Evolutionary conservation across 805 yeast genomes (phyloP).

Genomic region (Saccharomycopsis javanensis): DNA sequence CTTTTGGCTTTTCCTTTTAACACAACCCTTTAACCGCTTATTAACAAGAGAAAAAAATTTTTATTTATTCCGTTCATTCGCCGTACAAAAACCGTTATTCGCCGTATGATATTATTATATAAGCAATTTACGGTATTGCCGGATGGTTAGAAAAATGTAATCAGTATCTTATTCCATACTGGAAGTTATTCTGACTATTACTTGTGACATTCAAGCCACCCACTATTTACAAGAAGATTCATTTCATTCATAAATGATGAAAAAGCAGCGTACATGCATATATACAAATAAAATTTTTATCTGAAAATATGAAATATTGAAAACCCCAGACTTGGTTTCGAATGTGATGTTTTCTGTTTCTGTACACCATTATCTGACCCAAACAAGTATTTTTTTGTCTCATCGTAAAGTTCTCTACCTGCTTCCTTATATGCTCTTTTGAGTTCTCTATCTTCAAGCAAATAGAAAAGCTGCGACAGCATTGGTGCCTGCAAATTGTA

Average conservation of each 20-base stretch:
- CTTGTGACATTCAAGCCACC: no score
- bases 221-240: no score
- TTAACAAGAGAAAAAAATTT: not conserved
- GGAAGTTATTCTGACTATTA: no score
- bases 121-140: no score
- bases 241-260: no score
- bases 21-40: not conserved
- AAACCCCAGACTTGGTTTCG: not conserved
- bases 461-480: conserved; percentile 47
- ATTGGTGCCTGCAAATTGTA: conserved; percentile 58
- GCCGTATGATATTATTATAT: no score
- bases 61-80: not conserved
- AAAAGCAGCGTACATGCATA: no score
- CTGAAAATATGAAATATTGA: not conserved
- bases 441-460: conserved; percentile 37
- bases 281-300: not conserved
- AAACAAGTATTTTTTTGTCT: not conserved
- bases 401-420: conserved; percentile 4
- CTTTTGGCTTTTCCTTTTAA: not conserved
- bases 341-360: not conserved
- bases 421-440: conserved; percentile 30
- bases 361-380: not conserved
- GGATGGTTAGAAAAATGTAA: no score
- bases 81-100: no score
- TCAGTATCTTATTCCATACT: no score